A percentile compares a stretch with the other conserved stretches of the same genome.
Conservation (phyloP, 257 asterid genomes). For the Solanum microdontum region DNA sequence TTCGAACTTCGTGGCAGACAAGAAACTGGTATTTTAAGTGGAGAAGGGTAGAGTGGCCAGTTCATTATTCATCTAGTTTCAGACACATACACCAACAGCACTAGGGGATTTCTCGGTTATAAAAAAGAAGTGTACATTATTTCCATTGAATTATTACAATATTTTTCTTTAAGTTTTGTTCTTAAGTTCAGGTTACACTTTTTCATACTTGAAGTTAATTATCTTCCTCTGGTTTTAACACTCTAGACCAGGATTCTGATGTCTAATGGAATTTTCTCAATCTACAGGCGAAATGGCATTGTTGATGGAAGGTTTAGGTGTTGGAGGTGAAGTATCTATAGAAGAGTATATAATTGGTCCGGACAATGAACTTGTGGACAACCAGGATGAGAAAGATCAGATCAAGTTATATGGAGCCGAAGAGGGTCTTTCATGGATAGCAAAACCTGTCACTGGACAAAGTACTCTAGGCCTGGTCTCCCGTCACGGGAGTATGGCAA, state of each 20-base stretch:
- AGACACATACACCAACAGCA: neutral
- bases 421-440: constrained; percentile 95
- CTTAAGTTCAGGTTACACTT: neutral
- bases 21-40: neutral
- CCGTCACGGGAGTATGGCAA: constrained; percentile 73
- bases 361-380: constrained; percentile 46
- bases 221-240: neutral
- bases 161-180: neutral
- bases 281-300: constrained; percentile 90
- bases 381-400: constrained; percentile 43
- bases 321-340: constrained; percentile 74
- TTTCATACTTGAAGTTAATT: neutral
- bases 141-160: neutral
- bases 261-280: neutral
- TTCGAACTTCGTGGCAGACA: neutral
- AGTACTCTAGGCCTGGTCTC: constrained; percentile 58
- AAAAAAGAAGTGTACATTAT: neutral
- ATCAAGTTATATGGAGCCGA: constrained; percentile 87
- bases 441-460: constrained; percentile 72
- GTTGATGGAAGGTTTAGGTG: constrained; percentile 65
- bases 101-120: neutral
- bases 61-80: neutral
- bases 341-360: constrained; percentile 84
- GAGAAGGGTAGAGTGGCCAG: neutral
- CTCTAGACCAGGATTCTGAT: neutral